Conservation (phyloP, 768 basidiomycete species). For the Panaeolus papilionaceus region DNA sequence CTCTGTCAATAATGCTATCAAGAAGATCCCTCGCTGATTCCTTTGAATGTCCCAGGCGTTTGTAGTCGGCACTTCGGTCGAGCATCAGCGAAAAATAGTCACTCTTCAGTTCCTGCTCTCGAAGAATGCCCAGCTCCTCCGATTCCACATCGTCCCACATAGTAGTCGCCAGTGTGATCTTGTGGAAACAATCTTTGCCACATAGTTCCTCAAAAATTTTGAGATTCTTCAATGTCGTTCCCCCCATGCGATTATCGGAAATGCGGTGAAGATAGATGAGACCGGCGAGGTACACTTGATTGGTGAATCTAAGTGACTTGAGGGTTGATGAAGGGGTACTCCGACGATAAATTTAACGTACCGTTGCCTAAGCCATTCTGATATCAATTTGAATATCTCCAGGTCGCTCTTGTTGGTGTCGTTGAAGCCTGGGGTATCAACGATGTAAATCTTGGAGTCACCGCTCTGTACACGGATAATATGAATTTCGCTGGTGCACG, state of each 20-base stretch:
- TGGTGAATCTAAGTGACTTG: neutral
- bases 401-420: conserved; percentile 25
- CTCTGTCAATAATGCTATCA: neutral
- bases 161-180: conserved; percentile 24
- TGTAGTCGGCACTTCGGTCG: conserved; percentile 15
- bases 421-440: conserved; percentile 34
- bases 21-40: conserved; percentile 16
- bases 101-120: conserved; percentile 21
- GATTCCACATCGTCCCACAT: conserved; percentile 22
- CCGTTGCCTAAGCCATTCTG: conserved; percentile 21
- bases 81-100: conserved; percentile 22
- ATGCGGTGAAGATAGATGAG: conserved; percentile 25
- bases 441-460: neutral
- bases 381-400: conserved; percentile 24
- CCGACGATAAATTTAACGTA: neutral
- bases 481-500: conserved; percentile 17
- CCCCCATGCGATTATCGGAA: conserved; percentile 21
- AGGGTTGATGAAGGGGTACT: neutral
- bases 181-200: conserved; percentile 18
- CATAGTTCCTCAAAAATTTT: conserved; percentile 17
- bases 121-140: conserved; percentile 6
- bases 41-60: conserved; percentile 13
- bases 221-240: conserved; percentile 16
- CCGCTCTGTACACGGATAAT: conserved; percentile 9
- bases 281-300: conserved; percentile 17